phyloP scores from a whole-genome alignment of 78 protist genomes.

The Neovahlkampfia damariscottae region DNA sequence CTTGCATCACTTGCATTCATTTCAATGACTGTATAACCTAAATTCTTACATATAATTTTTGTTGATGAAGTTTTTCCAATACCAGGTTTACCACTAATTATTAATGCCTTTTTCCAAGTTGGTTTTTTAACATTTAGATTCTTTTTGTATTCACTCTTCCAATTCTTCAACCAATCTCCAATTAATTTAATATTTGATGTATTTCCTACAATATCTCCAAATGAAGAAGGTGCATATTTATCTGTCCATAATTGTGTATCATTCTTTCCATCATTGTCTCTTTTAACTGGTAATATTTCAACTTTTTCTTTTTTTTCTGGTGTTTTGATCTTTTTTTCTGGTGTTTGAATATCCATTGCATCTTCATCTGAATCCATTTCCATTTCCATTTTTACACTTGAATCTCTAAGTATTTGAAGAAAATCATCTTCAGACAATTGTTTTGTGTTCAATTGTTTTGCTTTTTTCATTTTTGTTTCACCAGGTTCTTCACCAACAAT shows the following conservation, averaged over 20 bases:
- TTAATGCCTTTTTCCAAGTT: slow-evolving; percentile 29
- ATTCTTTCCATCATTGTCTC: no score
- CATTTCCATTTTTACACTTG: neutral
- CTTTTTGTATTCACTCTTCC: slow-evolving; percentile 29
- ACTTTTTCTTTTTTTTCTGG: neutral
- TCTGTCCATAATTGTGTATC: slow-evolving; percentile 46
- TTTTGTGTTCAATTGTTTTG: neutral
- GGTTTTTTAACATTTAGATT: neutral
- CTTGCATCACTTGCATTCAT: slow-evolving; percentile 90
- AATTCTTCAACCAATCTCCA: slow-evolving; percentile 36
- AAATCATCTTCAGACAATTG: slow-evolving; percentile 49
- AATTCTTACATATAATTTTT: slow-evolving; percentile 12
- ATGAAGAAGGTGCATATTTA: slow-evolving; percentile 51
- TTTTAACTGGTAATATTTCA: neutral
- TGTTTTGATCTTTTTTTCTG: neutral
- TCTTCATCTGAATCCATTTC: neutral
- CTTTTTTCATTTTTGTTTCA: slow-evolving; percentile 24
- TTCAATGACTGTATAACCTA: slow-evolving; percentile 67
- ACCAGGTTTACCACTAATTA: slow-evolving; percentile 82
- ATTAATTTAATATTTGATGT: slow-evolving; percentile 18
- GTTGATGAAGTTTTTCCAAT: slow-evolving; percentile 91
- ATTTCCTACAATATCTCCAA: slow-evolving; percentile 62
- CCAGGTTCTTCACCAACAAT: slow-evolving; percentile 45
- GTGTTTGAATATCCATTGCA: neutral
- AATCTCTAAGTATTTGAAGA: slow-evolving; percentile 11